Conservation (phyloP, 2,329 filamentous ascomycete genomes). For the Trichophyton schoenleinii region DNA sequence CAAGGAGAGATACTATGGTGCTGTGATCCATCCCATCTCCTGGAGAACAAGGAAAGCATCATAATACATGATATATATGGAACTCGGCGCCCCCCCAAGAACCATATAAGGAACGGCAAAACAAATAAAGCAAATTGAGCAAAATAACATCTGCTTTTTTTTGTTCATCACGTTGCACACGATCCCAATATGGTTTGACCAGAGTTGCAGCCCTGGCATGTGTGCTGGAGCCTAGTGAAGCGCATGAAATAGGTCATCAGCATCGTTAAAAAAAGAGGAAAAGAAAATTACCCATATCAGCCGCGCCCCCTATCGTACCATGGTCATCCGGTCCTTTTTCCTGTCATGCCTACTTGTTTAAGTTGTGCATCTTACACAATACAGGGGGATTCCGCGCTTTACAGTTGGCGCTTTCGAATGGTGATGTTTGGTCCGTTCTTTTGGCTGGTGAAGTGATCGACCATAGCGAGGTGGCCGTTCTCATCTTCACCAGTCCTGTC, state of each 20-base stretch:
- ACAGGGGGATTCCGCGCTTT: not conserved
- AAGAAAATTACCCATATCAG: not conserved
- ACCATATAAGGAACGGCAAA: not conserved
- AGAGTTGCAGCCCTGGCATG: not conserved
- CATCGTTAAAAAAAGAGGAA: not conserved
- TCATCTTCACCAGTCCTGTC: constrained; percentile 12
- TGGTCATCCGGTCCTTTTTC: not conserved
- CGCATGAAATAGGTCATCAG: not conserved
- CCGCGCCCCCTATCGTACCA: not conserved
- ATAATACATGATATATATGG: not conserved
- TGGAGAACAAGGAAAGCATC: constrained; percentile 1
- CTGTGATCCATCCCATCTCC: constrained; percentile 3
- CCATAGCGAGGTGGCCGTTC: constrained; percentile 11
- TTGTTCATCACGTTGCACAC: not conserved
- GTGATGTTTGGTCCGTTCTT: constrained; percentile 13
- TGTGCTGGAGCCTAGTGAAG: not conserved
- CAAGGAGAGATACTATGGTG: not conserved
- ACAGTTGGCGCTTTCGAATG: constrained; percentile 11
- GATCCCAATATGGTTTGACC: not conserved
- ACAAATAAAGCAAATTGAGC: not conserved
- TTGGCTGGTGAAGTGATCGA: constrained; percentile 14
- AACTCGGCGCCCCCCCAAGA: not conserved
- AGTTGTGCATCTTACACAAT: not conserved
- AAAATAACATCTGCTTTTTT: not conserved
- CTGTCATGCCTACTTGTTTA: not conserved